phyloP scores from a whole-genome alignment of 495 filamentous ascomycete species.

The Aspergillus coremiiformis region DNA sequence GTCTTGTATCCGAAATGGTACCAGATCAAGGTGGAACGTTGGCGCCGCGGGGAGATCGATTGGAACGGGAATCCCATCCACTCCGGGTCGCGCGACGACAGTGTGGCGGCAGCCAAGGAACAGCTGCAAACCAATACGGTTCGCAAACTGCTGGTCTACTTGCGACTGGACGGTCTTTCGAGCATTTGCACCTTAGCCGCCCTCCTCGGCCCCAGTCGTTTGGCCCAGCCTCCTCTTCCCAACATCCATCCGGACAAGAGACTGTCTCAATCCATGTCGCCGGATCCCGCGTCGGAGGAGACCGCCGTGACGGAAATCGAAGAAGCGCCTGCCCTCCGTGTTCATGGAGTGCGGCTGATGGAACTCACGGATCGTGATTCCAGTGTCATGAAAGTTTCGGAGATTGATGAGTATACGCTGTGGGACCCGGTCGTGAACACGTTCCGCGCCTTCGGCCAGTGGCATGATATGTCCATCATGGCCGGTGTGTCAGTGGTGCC shows the following conservation, averaged over 20 bases:
- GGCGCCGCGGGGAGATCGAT: conserved; percentile 86
- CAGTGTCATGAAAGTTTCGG: conserved; percentile 89
- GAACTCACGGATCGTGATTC: conserved; percentile 91
- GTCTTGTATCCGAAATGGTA: conserved; percentile 82
- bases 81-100: conserved; percentile 28
- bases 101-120: conserved; percentile 38
- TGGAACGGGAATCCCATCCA: conserved; percentile 69
- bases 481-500: conserved; percentile 72
- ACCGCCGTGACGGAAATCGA: conserved; percentile 17
- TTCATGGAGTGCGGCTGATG: conserved; percentile 78
- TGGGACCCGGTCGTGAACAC: conserved; percentile 88
- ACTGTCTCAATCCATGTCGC: conserved; percentile 5
- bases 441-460: conserved; percentile 79
- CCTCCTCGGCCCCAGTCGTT: conserved; percentile 45
- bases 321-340: conserved; percentile 50
- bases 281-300: conserved; percentile 26
- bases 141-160: conserved; percentile 52
- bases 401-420: conserved; percentile 65
- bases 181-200: conserved; percentile 78
- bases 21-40: conserved; percentile 83
- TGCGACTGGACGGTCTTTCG: conserved; percentile 86
- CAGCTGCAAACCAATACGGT: conserved; percentile 29
- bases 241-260: conserved; percentile 46
- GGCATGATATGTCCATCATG: conserved; percentile 78
- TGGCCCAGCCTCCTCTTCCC: conserved; percentile 17